A percentile compares a stretch with the other conserved stretches of the same genome.
phyloP scores from a whole-genome alignment of 2,329 filamentous ascomycete genomes.

The Pseudogymnoascus sp. region DNA sequence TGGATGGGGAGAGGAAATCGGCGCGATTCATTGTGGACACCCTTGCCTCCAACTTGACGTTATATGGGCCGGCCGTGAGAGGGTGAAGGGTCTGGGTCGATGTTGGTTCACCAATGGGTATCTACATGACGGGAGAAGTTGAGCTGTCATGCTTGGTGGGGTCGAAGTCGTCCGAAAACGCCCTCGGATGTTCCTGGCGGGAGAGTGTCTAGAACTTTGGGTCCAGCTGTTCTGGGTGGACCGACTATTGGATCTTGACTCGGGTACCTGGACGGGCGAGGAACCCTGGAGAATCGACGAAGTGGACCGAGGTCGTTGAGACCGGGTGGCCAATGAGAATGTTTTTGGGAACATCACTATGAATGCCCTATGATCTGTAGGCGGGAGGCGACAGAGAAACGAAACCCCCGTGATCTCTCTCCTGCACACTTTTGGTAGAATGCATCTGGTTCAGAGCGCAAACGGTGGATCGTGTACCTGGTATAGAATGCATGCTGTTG shows the following conservation, averaged over 20 bases:
- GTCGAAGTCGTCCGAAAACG: neutral
- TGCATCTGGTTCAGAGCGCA: neutral
- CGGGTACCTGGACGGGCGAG: neutral
- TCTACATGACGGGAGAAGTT: slow-evolving; percentile 6
- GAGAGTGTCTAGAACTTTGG: slow-evolving; percentile 5
- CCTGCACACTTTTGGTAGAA: neutral
- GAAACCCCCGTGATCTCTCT: neutral
- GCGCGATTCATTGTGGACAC: slow-evolving; percentile 3
- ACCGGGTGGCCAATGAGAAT: slow-evolving; percentile 2
- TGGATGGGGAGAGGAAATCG: neutral
- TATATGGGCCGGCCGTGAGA: neutral
- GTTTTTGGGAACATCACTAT: neutral
- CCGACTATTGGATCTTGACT: slow-evolving; percentile 4
- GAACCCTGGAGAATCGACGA: neutral
- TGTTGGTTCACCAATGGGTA: slow-evolving; percentile 3
- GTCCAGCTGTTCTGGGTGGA: slow-evolving; percentile 1
- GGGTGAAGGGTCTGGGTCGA: neutral
- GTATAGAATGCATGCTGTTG: neutral
- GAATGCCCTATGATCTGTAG: neutral
- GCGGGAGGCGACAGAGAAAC: neutral
- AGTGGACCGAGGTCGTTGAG: neutral
- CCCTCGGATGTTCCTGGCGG: neutral
- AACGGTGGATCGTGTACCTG: neutral
- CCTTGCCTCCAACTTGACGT: slow-evolving; percentile 7
- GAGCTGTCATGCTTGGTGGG: slow-evolving; percentile 7